phyloP scores from a whole-genome alignment of 2,329 filamentous ascomycete genomes.

The Alternaria gansuensis region DNA sequence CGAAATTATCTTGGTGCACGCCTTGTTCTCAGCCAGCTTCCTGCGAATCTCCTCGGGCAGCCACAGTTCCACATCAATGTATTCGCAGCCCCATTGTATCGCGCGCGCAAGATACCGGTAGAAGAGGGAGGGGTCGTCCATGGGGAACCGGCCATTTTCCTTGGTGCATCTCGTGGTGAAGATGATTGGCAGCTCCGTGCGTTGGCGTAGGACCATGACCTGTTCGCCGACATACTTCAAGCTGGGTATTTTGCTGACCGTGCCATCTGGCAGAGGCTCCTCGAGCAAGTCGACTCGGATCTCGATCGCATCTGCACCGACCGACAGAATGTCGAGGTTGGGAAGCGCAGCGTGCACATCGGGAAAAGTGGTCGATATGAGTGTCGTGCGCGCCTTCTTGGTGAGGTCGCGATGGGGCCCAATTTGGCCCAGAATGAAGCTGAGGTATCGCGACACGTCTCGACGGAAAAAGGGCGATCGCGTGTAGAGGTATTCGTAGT shows the following conservation, averaged over 20 bases:
- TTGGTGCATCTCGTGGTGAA: constrained; percentile 84
- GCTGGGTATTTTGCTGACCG: constrained; percentile 73
- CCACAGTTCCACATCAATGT: constrained; percentile 89
- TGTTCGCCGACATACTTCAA: constrained; percentile 86
- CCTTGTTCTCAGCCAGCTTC: constrained; percentile 72
- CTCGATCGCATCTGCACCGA: constrained; percentile 86
- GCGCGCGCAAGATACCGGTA: constrained; percentile 83
- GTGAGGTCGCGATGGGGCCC: constrained; percentile 79
- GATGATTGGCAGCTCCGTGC: constrained; percentile 88
- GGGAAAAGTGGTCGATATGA: constrained; percentile 88
- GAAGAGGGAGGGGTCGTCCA: constrained; percentile 78
- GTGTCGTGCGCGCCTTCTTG: constrained; percentile 79
- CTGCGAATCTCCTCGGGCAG: constrained; percentile 78
- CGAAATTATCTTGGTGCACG: constrained; percentile 87
- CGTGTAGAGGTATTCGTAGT: constrained; percentile 89
- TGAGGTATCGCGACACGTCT: constrained; percentile 80
- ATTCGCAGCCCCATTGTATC: constrained; percentile 89
- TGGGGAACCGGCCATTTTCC: constrained; percentile 85
- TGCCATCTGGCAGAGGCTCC: constrained; percentile 69
- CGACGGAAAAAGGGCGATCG: constrained; percentile 74
- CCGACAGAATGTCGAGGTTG: constrained; percentile 86
- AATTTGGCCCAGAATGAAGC: constrained; percentile 80
- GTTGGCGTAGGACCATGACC: constrained; percentile 82
- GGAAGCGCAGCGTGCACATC: constrained; percentile 83
- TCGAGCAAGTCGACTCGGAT: constrained; percentile 82